phyloP scores from a whole-genome alignment of 1,284 basidiomycete genomes.

The Ceratobasidium sp. region DNA sequence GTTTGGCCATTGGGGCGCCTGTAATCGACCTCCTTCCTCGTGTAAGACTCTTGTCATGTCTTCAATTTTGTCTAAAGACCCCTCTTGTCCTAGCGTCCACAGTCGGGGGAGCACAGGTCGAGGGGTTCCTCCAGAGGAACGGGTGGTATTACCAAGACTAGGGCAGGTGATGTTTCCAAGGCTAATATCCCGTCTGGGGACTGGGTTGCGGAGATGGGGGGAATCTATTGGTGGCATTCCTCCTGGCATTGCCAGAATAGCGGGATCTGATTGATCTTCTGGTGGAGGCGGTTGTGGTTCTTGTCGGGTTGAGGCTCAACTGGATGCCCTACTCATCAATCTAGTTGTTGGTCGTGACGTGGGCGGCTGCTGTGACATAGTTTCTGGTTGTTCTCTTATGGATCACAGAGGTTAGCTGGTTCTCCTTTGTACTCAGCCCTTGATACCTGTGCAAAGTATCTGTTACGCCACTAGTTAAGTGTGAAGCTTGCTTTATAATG shows the following conservation, averaged over 20 bases:
- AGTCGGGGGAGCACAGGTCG: too few species aligned
- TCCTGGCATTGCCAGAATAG: background rate
- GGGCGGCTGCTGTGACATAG: background rate
- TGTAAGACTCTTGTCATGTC: background rate
- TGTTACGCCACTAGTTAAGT: slow-evolving; percentile 7
- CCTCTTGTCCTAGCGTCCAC: too few species aligned
- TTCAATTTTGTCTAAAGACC: background rate
- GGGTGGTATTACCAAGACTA: too few species aligned
- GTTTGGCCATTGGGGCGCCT: background rate
- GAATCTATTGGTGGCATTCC: background rate
- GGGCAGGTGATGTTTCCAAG: too few species aligned
- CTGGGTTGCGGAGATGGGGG: background rate
- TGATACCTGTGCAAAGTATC: background rate
- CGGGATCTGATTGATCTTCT: background rate
- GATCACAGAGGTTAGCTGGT: background rate
- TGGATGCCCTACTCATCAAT: background rate
- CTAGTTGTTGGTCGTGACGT: background rate
- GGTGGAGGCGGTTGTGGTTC: background rate
- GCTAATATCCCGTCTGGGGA: background rate
- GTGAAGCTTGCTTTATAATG: slow-evolving; percentile 5
- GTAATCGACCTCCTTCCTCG: background rate
- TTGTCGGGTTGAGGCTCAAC: background rate
- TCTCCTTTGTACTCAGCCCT: background rate
- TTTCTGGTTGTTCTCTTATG: background rate
- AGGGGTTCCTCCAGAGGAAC: too few species aligned